Percentiles rank a stretch among this genome's conserved stretches.
These are phyloP conservation scores for Aspergillus egyptiacus DNA, from an alignment of 495 filamentous ascomycete species.

Conservation along the genomic window DNA sequence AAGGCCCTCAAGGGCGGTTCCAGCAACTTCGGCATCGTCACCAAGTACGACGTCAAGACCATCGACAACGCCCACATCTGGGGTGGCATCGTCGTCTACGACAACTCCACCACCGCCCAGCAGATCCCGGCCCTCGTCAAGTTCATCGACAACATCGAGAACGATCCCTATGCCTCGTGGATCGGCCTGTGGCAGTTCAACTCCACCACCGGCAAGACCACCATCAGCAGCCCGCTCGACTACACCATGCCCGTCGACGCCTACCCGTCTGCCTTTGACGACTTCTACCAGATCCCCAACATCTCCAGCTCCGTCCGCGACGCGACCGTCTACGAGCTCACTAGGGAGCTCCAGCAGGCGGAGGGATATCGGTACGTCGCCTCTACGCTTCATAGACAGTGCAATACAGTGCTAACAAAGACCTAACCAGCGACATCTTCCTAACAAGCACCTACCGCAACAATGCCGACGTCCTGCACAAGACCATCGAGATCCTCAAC, in stretches of 20 bases:
- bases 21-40: constrained; percentile 53
- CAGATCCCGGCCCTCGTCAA: constrained; percentile 14
- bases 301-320: constrained; percentile 10
- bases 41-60: constrained; percentile 37
- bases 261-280: constrained; percentile 10
- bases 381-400: background rate
- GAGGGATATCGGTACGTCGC: constrained; percentile 15
- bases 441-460: constrained; percentile 18
- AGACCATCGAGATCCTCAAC: constrained; percentile 17
- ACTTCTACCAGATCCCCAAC: constrained; percentile 16
- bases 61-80: constrained; percentile 32
- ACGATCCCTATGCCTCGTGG: constrained; percentile 17
- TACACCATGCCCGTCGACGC: constrained; percentile 19
- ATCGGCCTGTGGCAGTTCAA: constrained; percentile 20
- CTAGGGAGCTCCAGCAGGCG: constrained; percentile 15
- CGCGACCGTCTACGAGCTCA: constrained; percentile 14
- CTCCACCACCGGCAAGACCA: constrained; percentile 10
- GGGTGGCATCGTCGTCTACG: constrained; percentile 28
- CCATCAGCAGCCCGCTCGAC: constrained; percentile 14
- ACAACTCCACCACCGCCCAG: constrained; percentile 10
- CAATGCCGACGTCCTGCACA: constrained; percentile 10
- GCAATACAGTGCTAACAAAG: background rate
- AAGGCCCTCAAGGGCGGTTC: constrained; percentile 49
- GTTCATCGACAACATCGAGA: constrained; percentile 18
- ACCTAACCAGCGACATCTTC: constrained; percentile 18